Percentiles rank a stretch among this genome's conserved stretches.
Conservation (phyloP, 176 grass and related monocot genomes). For the Tuctoria greenei region DNA sequence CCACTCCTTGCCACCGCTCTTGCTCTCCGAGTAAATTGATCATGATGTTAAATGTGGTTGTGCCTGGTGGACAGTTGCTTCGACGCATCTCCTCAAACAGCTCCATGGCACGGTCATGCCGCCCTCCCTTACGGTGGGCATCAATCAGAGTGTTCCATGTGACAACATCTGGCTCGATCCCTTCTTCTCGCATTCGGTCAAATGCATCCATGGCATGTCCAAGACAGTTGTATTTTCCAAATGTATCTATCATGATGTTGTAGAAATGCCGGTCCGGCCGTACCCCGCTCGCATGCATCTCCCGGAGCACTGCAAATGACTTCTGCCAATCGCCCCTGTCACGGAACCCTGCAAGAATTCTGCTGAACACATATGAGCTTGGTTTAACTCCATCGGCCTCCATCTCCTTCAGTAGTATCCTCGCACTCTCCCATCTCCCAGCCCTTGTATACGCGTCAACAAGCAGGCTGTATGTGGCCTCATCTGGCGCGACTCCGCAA, state of each 20-base stretch:
- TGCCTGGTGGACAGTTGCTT: constrained; percentile 60
- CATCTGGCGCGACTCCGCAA: constrained; percentile 68
- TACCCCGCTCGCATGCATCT: constrained; percentile 81
- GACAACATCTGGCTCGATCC: constrained; percentile 76
- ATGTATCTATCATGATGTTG: constrained; percentile 93
- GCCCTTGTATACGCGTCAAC: constrained; percentile 80
- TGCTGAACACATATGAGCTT: constrained; percentile 80
- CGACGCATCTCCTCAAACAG: constrained; percentile 81
- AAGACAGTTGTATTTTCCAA: constrained; percentile 93
- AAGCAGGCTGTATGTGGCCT: constrained; percentile 81
- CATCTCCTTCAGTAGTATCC: constrained; percentile 94
- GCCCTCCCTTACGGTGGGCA: constrained; percentile 72
- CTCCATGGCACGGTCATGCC: constrained; percentile 69
- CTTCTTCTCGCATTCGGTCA: constrained; percentile 72
- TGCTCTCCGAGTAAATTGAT: constrained; percentile 84
- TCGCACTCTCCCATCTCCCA: constrained; percentile 87
- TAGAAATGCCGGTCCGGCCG: constrained; percentile 92
- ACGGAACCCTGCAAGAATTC: constrained; percentile 76
- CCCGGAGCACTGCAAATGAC: constrained; percentile 73
- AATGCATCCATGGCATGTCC: constrained; percentile 85
- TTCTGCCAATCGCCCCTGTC: constrained; percentile 95
- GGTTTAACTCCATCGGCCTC: constrained; percentile 67
- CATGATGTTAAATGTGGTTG: constrained; percentile 91
- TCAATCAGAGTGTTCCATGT: constrained; percentile 94
- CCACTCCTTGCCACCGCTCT: constrained; percentile 58